These are phyloP conservation scores for Gymnopilus dilepis DNA, from an alignment of 768 basidiomycete genomes.

Conservation along the genomic window DNA sequence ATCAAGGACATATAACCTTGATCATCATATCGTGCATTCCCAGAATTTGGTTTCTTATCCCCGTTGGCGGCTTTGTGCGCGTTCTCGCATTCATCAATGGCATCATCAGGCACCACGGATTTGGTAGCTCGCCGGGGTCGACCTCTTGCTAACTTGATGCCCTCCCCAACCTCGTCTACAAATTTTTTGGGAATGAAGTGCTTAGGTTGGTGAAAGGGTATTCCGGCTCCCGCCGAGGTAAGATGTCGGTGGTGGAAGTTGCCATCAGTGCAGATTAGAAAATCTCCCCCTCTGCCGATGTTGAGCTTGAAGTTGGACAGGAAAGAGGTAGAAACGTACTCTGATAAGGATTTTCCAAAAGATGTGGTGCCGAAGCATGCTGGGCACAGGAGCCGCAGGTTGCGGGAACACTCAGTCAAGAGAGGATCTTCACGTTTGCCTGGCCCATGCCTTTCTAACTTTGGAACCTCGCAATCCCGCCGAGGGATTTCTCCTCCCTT, in stretches of 20 bases:
- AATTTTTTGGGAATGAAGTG: slow-evolving; percentile 38
- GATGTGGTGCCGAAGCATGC: slow-evolving; percentile 36
- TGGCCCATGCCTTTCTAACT: too few species aligned
- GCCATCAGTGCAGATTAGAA: slow-evolving; percentile 42
- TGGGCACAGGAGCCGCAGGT: slow-evolving; percentile 35
- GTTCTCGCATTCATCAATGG: slow-evolving; percentile 39
- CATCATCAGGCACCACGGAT: slow-evolving; percentile 34
- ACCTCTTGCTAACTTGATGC: slow-evolving; percentile 31
- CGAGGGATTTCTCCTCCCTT: too few species aligned
- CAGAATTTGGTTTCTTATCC: slow-evolving; percentile 29
- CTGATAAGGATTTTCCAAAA: slow-evolving; percentile 28
- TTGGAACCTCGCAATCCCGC: neutral
- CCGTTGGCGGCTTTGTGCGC: slow-evolving; percentile 35
- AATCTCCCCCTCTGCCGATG: slow-evolving; percentile 35
- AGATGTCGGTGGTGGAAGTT: slow-evolving; percentile 46
- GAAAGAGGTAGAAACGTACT: slow-evolving; percentile 21
- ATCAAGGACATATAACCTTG: slow-evolving; percentile 42
- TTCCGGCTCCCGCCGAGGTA: slow-evolving; percentile 33
- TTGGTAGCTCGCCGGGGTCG: neutral
- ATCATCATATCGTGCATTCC: slow-evolving; percentile 30
- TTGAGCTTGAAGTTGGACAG: neutral
- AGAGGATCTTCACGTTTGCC: neutral
- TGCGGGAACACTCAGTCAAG: slow-evolving; percentile 17
- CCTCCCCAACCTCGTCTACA: slow-evolving; percentile 36
- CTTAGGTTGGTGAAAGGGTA: slow-evolving; percentile 34